Conservation (phyloP, 2,329 filamentous ascomycete genomes). For the Nigrospora oryzae region DNA sequence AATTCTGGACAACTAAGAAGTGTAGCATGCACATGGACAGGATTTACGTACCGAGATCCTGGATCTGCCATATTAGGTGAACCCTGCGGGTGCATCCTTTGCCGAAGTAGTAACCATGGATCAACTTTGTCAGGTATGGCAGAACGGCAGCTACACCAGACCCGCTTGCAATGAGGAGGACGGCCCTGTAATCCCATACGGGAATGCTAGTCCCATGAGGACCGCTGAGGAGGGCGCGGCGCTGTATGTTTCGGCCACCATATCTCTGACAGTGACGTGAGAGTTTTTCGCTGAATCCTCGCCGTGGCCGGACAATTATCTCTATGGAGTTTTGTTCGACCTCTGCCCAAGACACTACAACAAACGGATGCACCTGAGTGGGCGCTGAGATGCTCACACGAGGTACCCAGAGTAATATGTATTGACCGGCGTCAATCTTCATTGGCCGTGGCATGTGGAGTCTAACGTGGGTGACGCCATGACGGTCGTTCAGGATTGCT, state of each 20-base stretch:
- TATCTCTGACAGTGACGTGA: not conserved
- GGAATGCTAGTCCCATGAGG: not conserved
- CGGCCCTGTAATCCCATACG: constrained; percentile 1
- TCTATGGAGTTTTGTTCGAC: not conserved
- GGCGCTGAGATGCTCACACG: not conserved
- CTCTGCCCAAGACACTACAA: constrained; percentile 1
- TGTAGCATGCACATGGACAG: not conserved
- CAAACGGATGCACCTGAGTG: not conserved
- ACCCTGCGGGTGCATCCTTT: constrained; percentile 1
- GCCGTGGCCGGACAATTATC: not conserved
- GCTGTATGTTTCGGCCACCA: not conserved
- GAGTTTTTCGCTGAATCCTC: not conserved
- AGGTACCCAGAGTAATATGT: not conserved
- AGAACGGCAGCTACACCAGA: not conserved
- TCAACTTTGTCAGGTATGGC: constrained; percentile 1
- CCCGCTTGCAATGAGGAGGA: constrained; percentile 1
- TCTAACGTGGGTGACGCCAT: not conserved
- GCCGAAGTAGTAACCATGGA: not conserved
- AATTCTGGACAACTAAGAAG: not conserved
- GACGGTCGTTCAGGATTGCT: not conserved
- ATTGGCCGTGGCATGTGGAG: not conserved
- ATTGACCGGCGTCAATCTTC: not conserved
- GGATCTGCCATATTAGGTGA: not conserved
- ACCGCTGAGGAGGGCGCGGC: constrained; percentile 1
- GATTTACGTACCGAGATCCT: not conserved